Evolutionary conservation across 345 rosid genomes (phyloP), one percentile per base, ranked within the genome.

Genomic region (Moricandia arvensis): DNA sequence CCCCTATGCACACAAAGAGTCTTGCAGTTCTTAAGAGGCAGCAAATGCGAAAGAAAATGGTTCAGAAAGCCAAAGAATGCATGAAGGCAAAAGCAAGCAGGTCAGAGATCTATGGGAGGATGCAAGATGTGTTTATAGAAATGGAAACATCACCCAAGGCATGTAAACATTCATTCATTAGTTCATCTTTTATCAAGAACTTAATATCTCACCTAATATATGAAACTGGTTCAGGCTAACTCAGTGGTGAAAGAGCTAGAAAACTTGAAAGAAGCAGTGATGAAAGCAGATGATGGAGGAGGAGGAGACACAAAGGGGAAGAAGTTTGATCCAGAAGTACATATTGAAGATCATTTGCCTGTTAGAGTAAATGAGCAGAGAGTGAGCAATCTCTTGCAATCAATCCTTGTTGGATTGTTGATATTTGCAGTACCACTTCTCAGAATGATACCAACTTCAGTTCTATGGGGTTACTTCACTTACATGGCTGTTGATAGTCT

Each of bases 1-100:
- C 97, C 41, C 98, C 98, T 4, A 91, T 90, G 98, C 98, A 93
- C 74, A 86, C 94, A 29, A 92, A 88, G 82, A 90, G 96, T 80
- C 93, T 87, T 33, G 90, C 97, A 35, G 88, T 86, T 63, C 91
- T 93, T 58, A 87, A 87, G 83, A 78, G 81, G 57, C 91, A 45
- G 93, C 79, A 79, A 73, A 87, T 82, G 9, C 81, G 89, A 4
- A 84, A 86, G 86, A 87, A 89, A 76, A 88, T 93, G 96, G 91
- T 89, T 55, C 81, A 89, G 69, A 87, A 85, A 10, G 96, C 97
- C 51, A 89, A 86, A 78, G 87, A 93, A 66, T 65, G 88, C 81
- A 93, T 87, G 27, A 80, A 82, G 67, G 85, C 80, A 68, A 83
- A 82, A 35, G 91, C 83, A 10, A 89, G 80, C 85, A 86, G 79